These are phyloP conservation scores for Gardenia jasminoides DNA, from an alignment of 257 asterid genomes.

Conservation along the genomic window DNA sequence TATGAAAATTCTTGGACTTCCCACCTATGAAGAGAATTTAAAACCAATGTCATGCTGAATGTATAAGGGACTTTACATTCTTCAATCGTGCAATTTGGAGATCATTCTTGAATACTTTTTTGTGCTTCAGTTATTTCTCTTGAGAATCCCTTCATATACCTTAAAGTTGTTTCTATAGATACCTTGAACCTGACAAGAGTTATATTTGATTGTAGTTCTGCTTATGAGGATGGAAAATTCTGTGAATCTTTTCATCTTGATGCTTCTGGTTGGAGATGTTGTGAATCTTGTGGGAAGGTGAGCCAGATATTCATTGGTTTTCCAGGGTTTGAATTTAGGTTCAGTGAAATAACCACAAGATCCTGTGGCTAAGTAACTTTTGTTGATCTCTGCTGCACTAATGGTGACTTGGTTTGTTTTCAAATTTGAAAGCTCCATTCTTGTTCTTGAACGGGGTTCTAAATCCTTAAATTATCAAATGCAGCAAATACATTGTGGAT, in stretches of 20 bases:
- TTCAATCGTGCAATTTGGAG: background rate
- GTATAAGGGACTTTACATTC: background rate
- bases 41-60: background rate
- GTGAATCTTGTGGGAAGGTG: constrained; percentile 99
- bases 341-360: background rate
- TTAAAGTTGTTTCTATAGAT: background rate
- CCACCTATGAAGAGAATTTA: background rate
- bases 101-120: background rate
- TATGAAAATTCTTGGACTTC: background rate
- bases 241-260: constrained; percentile 87
- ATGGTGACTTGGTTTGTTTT: background rate
- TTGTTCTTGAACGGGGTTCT: background rate
- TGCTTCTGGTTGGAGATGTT: constrained; percentile 98
- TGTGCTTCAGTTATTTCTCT: background rate
- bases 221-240: constrained; percentile 86
- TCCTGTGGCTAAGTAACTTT: background rate
- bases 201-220: constrained; percentile 46
- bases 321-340: background rate
- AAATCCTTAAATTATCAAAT: constrained; percentile 24
- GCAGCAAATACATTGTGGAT: constrained; percentile 99
- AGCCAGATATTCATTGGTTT: constrained; percentile 11
- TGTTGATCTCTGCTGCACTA: background rate
- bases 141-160: background rate
- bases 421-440: background rate
- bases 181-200: background rate